Percentiles rank a stretch among this genome's conserved stretches.
Evolutionary conservation across 2,329 filamentous ascomycete species (phyloP).

Genomic region (Orbilia ellipsospora): DNA sequence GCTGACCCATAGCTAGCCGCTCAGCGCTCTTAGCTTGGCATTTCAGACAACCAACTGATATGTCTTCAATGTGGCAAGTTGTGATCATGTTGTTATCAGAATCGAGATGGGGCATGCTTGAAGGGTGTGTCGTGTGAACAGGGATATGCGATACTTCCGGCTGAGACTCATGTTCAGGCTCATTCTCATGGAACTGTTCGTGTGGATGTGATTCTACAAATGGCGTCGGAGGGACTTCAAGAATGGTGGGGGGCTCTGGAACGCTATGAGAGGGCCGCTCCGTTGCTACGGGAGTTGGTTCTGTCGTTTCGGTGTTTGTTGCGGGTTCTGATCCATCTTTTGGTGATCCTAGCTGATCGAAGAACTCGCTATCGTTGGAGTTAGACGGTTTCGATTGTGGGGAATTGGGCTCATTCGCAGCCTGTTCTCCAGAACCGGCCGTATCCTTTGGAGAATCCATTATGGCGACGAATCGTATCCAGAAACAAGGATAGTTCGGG

Average conservation of each 20-base stretch:
- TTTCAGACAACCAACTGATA: constrained; percentile 47
- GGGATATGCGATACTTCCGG: background rate
- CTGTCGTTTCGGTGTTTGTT: background rate
- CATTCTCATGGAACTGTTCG: background rate
- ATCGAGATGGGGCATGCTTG: constrained; percentile 28
- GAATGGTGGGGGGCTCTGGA: background rate
- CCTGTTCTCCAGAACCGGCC: constrained; percentile 11
- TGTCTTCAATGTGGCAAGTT: constrained; percentile 47
- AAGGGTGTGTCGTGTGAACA: background rate
- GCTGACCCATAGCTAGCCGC: constrained; percentile 34
- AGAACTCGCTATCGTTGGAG: constrained; percentile 25
- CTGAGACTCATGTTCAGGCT: background rate
- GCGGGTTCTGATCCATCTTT: constrained; percentile 19
- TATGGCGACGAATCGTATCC: background rate
- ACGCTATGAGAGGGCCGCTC: constrained; percentile 6
- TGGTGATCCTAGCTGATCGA: constrained; percentile 31
- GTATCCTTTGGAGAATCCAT: constrained; percentile 35
- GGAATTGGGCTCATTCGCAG: constrained; percentile 2
- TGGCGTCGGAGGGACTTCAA: background rate
- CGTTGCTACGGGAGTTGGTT: constrained; percentile 1
- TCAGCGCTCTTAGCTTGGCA: constrained; percentile 48
- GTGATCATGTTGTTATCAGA: constrained; percentile 49
- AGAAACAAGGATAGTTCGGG: background rate
- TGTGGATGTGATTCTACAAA: background rate
- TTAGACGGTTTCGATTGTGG: background rate